These are phyloP conservation scores for Fusarium sp. DNA, from an alignment of 2,329 filamentous ascomycete species.

Conservation along the genomic window DNA sequence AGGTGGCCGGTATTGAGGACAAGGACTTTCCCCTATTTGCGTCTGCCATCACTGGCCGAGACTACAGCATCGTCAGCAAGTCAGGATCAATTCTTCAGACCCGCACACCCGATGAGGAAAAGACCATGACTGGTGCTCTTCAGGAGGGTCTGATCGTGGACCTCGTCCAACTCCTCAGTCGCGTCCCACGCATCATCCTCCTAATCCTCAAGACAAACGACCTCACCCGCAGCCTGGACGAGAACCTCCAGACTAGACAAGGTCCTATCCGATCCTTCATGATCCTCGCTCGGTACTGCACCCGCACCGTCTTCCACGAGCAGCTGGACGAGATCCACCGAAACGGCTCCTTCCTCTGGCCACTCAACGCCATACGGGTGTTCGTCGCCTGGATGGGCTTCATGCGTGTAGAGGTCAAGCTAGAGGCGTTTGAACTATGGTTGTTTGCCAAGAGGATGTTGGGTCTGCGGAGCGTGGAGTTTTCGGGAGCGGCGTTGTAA, in stretches of 20 bases:
- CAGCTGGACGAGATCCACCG: conserved; percentile 68
- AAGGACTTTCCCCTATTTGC: conserved; percentile 96
- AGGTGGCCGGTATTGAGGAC: conserved; percentile 89
- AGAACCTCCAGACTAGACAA: conserved; percentile 82
- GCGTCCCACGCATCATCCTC: conserved; percentile 91
- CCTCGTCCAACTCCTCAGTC: conserved; percentile 86
- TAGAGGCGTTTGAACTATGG: conserved; percentile 74
- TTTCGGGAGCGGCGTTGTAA: conserved; percentile 43
- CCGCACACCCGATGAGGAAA: conserved; percentile 82
- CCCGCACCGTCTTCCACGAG: conserved; percentile 74
- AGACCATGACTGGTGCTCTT: conserved; percentile 85
- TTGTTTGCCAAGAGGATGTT: conserved; percentile 64
- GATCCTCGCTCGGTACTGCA: conserved; percentile 77
- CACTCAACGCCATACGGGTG: conserved; percentile 66
- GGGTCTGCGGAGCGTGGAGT: conserved; percentile 47
- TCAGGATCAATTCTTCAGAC: conserved; percentile 68
- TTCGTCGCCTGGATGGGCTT: conserved; percentile 69
- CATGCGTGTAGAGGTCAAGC: conserved; percentile 71
- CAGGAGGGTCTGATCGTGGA: conserved; percentile 91
- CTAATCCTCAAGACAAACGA: conserved; percentile 99
- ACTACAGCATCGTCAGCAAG: conserved; percentile 80
- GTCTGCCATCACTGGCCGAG: conserved; percentile 93
- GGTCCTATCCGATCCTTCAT: conserved; percentile 75
- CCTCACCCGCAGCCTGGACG: conserved; percentile 91
- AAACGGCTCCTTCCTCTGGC: conserved; percentile 69